phyloP scores from a whole-genome alignment of 108 stramenopile genomes.

The Schizochytrium sp. region DNA sequence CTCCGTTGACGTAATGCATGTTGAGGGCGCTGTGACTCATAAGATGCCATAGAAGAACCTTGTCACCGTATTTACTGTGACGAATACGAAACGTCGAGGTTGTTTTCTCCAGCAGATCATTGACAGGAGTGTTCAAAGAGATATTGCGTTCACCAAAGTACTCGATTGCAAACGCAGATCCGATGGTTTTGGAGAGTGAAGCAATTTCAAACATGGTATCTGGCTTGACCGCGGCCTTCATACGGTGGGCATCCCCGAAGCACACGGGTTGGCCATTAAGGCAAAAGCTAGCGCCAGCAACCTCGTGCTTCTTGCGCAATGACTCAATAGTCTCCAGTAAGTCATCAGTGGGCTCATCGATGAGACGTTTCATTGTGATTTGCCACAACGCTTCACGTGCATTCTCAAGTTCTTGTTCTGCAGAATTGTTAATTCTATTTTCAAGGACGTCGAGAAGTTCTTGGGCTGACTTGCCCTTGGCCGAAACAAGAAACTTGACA shows the following conservation, averaged over 20 bases:
- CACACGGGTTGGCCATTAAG: conserved; percentile 33
- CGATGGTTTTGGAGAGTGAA: conserved; percentile 63
- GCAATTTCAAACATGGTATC: conserved; percentile 62
- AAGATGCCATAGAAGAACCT: conserved; percentile 46
- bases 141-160: conserved; percentile 26
- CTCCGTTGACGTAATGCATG: conserved; percentile 67
- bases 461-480: conserved; percentile 51
- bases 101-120: conserved; percentile 36
- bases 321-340: not conserved
- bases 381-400: conserved; percentile 53
- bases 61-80: not conserved
- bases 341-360: not conserved
- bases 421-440: conserved; percentile 22
- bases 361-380: conserved; percentile 1
- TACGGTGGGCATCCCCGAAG: not conserved
- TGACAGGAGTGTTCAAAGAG: not conserved
- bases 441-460: conserved; percentile 17
- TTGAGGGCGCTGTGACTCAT: conserved; percentile 65
- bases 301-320: not conserved
- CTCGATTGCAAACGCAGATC: conserved; percentile 57
- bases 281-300: conserved; percentile 49
- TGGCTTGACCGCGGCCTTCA: not conserved
- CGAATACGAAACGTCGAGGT: not conserved
- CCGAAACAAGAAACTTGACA: conserved; percentile 55
- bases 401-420: conserved; percentile 38